These are phyloP conservation scores for Podospora fimiseda DNA, from an alignment of 495 filamentous ascomycete species.

Conservation along the genomic window DNA sequence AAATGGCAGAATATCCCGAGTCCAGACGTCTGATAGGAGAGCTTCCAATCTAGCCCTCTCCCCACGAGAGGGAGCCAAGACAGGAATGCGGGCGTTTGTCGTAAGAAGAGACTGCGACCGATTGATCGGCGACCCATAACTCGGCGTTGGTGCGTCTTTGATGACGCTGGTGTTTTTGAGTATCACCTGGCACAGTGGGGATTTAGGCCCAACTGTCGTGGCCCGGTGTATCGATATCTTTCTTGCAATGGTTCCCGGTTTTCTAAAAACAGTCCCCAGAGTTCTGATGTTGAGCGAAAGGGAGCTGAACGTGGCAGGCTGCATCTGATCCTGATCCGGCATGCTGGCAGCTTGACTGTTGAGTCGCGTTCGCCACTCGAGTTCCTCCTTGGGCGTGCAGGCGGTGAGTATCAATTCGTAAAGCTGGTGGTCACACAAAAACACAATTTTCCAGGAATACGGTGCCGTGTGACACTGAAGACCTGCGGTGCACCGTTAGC, in stretches of 20 bases:
- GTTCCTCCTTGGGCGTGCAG: slow-evolving; percentile 75
- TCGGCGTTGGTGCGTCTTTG: slow-evolving; percentile 41
- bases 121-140: slow-evolving; percentile 47
- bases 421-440: slow-evolving; percentile 66
- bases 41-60: slow-evolving; percentile 75
- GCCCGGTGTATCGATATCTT: slow-evolving; percentile 76
- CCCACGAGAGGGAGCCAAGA: slow-evolving; percentile 59
- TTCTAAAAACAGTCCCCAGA: slow-evolving; percentile 67
- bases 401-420: slow-evolving; percentile 87
- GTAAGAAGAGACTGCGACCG: slow-evolving; percentile 66
- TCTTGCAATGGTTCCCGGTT: slow-evolving; percentile 63
- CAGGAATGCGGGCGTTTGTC: slow-evolving; percentile 53
- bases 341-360: slow-evolving; percentile 27
- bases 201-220: slow-evolving; percentile 57
- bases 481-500: slow-evolving; percentile 43
- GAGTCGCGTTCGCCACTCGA: slow-evolving; percentile 61
- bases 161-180: slow-evolving; percentile 81
- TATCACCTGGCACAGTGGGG: slow-evolving; percentile 64
- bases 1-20: slow-evolving; percentile 71
- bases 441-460: slow-evolving; percentile 91
- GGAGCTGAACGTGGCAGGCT: slow-evolving; percentile 48
- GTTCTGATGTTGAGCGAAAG: slow-evolving; percentile 63
- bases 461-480: slow-evolving; percentile 78
- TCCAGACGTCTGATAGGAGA: slow-evolving; percentile 74
- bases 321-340: slow-evolving; percentile 39